These are phyloP conservation scores for Chrysosphaeria jannelii DNA, from an alignment of 2,329 filamentous ascomycete species.

Conservation along the genomic window DNA sequence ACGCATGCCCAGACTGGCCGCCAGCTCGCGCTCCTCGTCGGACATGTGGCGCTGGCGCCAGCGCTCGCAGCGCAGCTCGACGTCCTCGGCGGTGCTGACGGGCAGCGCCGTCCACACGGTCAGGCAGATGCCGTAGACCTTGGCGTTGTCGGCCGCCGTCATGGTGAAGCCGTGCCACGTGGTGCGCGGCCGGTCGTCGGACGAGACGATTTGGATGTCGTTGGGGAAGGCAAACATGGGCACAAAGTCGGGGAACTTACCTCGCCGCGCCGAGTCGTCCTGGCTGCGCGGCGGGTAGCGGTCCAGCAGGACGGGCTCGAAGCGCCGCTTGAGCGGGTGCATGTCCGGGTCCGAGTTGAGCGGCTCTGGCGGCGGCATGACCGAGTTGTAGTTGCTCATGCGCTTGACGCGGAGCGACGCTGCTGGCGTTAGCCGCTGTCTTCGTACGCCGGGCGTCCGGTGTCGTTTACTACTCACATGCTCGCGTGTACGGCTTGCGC, in stretches of 20 bases:
- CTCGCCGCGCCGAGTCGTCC: slow-evolving; percentile 53
- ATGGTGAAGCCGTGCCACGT: slow-evolving; percentile 98
- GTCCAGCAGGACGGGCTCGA: slow-evolving; percentile 88
- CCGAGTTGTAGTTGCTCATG: slow-evolving; percentile 91
- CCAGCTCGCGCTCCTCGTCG: slow-evolving; percentile 67
- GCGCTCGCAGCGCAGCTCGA: slow-evolving; percentile 56
- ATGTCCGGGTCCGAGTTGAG: slow-evolving; percentile 72
- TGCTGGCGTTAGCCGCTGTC: no score
- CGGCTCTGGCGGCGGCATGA: slow-evolving; percentile 79
- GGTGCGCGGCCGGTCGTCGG: slow-evolving; percentile 75
- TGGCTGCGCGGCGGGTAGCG: slow-evolving; percentile 68
- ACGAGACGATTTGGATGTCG: slow-evolving; percentile 87
- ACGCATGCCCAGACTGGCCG: slow-evolving; percentile 67
- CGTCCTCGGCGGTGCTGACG: slow-evolving; percentile 49
- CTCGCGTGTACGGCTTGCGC: slow-evolving; percentile 21
- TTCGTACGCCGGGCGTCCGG: no score
- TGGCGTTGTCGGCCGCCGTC: slow-evolving; percentile 78
- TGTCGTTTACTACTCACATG: no score
- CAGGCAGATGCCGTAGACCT: slow-evolving; percentile 71
- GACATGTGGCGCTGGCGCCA: slow-evolving; percentile 75
- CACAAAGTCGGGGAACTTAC: slow-evolving; percentile 83
- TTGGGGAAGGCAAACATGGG: slow-evolving; percentile 99
- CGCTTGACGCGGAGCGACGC: no score
- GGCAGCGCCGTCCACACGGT: slow-evolving; percentile 82
- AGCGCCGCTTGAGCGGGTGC: slow-evolving; percentile 80